Evolutionary conservation across 148 eudicot genomes (phyloP).

Genomic region (Diospyros kaki): DNA sequence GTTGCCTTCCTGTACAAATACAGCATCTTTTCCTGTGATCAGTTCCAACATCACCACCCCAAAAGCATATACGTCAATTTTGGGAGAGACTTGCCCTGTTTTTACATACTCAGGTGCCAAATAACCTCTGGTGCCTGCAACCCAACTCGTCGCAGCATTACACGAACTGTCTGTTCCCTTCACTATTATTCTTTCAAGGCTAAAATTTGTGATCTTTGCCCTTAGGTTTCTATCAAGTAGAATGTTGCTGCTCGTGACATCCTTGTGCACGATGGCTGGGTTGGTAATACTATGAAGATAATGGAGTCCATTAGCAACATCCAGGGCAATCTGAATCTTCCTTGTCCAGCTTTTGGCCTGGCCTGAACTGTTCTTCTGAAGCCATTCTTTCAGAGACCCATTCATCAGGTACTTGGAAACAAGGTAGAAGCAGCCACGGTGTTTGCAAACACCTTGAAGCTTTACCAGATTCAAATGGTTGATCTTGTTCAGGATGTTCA

Average conservation of each 20-base stretch:
- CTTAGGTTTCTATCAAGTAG: slow-evolving; percentile 38
- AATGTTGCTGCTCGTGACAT: slow-evolving; percentile 33
- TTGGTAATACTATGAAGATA: slow-evolving; percentile 45
- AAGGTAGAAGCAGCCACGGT: slow-evolving; percentile 46
- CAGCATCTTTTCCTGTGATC: slow-evolving; percentile 31
- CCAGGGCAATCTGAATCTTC: slow-evolving; percentile 37
- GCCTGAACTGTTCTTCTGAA: slow-evolving; percentile 5
- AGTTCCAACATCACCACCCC: slow-evolving; percentile 43
- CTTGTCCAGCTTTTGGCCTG: slow-evolving; percentile 13
- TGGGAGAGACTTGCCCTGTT: slow-evolving; percentile 25
- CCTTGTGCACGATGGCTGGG: slow-evolving; percentile 39
- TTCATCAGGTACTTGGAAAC: slow-evolving; percentile 56
- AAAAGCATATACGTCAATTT: slow-evolving; percentile 47
- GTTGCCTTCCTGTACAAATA: slow-evolving; percentile 17
- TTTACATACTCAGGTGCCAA: slow-evolving; percentile 45
- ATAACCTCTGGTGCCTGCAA: slow-evolving; percentile 36
- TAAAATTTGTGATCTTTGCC: slow-evolving; percentile 41
- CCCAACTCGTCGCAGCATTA: slow-evolving; percentile 4
- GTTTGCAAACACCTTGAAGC: slow-evolving; percentile 46
- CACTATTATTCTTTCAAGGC: slow-evolving; percentile 21
- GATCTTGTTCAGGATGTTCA: slow-evolving; percentile 51
- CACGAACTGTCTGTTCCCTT: neutral
- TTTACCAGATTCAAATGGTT: slow-evolving; percentile 60
- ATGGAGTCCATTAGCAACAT: slow-evolving; percentile 43
- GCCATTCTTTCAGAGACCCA: slow-evolving; percentile 64